A percentile compares a stretch with the other conserved stretches of the same genome.
Conservation (phyloP, 2,329 filamentous ascomycete species). For the Calonectria pseudoreteaudii region DNA sequence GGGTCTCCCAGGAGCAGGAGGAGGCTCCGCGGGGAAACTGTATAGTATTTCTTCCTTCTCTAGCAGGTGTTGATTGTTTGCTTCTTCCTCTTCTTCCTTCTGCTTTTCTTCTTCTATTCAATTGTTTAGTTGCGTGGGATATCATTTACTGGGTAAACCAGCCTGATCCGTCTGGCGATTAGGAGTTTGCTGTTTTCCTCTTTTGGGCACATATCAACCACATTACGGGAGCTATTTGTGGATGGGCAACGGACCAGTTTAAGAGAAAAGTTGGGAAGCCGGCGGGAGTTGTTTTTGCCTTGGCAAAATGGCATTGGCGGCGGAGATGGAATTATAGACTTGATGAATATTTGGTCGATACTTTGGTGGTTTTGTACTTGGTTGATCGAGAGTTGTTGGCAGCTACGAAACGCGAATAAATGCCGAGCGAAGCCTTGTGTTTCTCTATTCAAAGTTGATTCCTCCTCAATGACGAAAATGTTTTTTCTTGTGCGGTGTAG, state of each 20-base stretch:
- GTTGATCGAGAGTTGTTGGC: not conserved
- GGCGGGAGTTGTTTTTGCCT: not conserved
- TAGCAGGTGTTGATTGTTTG: not conserved
- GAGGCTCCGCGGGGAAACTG: constrained; percentile 7
- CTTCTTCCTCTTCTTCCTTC: not conserved
- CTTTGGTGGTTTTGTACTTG: not conserved
- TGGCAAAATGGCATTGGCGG: not conserved
- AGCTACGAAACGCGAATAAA: not conserved
- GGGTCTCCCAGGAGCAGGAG: not conserved
- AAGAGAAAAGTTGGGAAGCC: constrained; percentile 11
- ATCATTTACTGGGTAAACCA: constrained; percentile 18
- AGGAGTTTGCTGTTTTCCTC: constrained; percentile 11
- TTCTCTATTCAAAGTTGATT: not conserved
- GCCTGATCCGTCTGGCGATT: constrained; percentile 8
- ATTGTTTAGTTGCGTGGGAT: constrained; percentile 20
- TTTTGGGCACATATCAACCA: constrained; percentile 12
- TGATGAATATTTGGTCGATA: not conserved
- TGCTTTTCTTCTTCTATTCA: not conserved
- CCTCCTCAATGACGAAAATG: not conserved
- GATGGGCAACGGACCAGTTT: constrained; percentile 5
- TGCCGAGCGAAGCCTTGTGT: not conserved
- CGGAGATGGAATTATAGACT: not conserved
- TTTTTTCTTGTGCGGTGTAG: not conserved
- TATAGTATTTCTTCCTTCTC: constrained; percentile 29
- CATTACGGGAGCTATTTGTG: constrained; percentile 15